phyloP scores from a whole-genome alignment of 257 asterid species.

The Forsythia viridissima region DNA sequence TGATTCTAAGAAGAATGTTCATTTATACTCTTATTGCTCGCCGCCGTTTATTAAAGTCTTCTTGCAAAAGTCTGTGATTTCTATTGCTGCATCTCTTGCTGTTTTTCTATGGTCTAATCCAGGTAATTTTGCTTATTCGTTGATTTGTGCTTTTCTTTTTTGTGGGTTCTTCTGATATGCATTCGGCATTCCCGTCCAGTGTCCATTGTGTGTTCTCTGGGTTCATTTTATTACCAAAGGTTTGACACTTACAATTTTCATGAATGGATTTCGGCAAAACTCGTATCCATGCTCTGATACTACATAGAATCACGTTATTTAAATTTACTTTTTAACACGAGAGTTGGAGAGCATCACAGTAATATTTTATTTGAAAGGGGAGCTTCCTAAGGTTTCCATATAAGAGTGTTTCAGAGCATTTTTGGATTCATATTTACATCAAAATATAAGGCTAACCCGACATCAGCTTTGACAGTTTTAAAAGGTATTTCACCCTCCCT shows the following conservation, averaged over 20 bases:
- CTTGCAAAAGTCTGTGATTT: slow-evolving; percentile 36
- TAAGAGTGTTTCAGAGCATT: too few species aligned
- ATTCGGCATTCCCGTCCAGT: too few species aligned
- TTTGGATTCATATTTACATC: background rate
- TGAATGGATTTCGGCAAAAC: too few species aligned
- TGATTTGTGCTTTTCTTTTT: slow-evolving; percentile 12
- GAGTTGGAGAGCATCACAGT: too few species aligned
- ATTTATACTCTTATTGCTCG: background rate
- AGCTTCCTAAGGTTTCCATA: too few species aligned
- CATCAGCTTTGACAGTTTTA: background rate
- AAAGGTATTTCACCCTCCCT: background rate
- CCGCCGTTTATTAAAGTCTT: slow-evolving; percentile 14
- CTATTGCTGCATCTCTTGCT: slow-evolving; percentile 58
- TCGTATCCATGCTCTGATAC: too few species aligned
- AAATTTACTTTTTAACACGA: too few species aligned
- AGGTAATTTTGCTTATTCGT: slow-evolving; percentile 38
- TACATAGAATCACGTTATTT: too few species aligned
- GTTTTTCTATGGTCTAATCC: slow-evolving; percentile 50
- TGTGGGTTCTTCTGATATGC: background rate
- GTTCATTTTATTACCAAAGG: too few species aligned
- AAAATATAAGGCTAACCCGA: background rate
- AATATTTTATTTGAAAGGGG: too few species aligned
- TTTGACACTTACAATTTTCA: too few species aligned
- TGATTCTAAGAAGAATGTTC: slow-evolving; percentile 10
- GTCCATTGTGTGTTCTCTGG: too few species aligned